phyloP scores from a whole-genome alignment of 768 basidiomycete genomes.

The Gyrodon lividus region DNA sequence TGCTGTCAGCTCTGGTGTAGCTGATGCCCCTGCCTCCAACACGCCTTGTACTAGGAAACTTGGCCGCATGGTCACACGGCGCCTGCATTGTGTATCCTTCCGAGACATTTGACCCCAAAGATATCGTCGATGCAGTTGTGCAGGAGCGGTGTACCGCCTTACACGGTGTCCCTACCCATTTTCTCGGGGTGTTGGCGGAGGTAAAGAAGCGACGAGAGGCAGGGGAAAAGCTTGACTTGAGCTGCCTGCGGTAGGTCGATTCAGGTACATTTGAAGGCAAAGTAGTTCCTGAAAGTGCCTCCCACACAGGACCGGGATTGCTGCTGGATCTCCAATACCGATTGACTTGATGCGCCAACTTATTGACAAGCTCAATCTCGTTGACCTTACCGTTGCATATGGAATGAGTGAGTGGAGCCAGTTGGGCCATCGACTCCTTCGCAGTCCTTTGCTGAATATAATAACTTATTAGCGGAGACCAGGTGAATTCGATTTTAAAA shows the following conservation, averaged over 20 bases:
- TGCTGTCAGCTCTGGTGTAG: constrained; percentile 5
- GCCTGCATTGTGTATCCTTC: constrained; percentile 76
- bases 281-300: background rate
- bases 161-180: constrained; percentile 86
- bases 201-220: constrained; percentile 50
- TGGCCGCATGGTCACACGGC: constrained; percentile 75
- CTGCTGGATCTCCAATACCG: constrained; percentile 76
- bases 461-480: constrained; percentile 67
- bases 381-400: constrained; percentile 74
- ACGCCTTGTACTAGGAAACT: constrained; percentile 81
- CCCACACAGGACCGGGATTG: constrained; percentile 68
- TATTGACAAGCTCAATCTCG: constrained; percentile 63
- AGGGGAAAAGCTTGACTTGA: constrained; percentile 49
- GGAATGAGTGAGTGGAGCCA: constrained; percentile 71
- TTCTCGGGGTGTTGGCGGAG: constrained; percentile 70
- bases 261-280: background rate
- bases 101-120: constrained; percentile 56
- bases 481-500: constrained; percentile 37
- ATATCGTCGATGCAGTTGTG: constrained; percentile 69
- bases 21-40: constrained; percentile 17
- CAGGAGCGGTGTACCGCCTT: constrained; percentile 73
- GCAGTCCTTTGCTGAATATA: constrained; percentile 5
- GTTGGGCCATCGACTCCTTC: background rate
- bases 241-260: constrained; percentile 50
- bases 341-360: constrained; percentile 77